Base-by-base conservation (phyloP, 2,329 filamentous ascomycete genomes). In the Tolypocladium guangdongense region DNA sequence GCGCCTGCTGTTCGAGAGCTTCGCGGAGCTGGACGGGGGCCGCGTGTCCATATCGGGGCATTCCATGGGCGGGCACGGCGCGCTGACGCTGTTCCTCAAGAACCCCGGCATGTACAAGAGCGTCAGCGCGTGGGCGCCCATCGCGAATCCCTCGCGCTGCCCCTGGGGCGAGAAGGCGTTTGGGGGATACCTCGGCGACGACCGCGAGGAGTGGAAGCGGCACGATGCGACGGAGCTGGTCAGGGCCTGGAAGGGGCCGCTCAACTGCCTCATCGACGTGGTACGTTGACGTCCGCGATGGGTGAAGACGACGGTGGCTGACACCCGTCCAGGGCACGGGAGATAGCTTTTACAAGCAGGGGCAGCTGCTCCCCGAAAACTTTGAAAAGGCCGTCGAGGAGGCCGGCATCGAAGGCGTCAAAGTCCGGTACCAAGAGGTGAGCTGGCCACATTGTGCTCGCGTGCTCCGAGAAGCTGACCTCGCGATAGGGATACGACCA, bases 131-230 rank as follows among this genome's bases (percentile, higher is more conserved):
- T 95, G 95, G 66, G 88, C 93, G 49, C 92, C 92, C 22, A 95
- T 97, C 63, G 71, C 84, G 50, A 97, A 97, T 74, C 93, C 92
- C 1, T 77, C 78, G 57, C 82, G 85, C 60, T 95, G 88, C 64
- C 88, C 88, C 1, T 99, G 93, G 93, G 93, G 93, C 33, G 79
- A 95, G 70, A 99, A 99, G 80, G 93, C 93, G 0, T 97, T 99
- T 68, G 73, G 73, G 32, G 92, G 93, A 7, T 99, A 99, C 74
- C 81, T 99, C 47, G 92, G 93, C 20, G 82, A 80, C 18, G 79
- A 90, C 57, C 78, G 81, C 64, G 80, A 83, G 56, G 84, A 80
- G 70, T 97, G 93, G 90, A 87, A 86, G 69, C 82, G 84, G 71
- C 88, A 96, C 68, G 93, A 99, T 68, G 90, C 93, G 6, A 95